Base-by-base conservation (phyloP, 2,329 filamentous ascomycete species). In the Ceratocystis alfenasii region DNA sequence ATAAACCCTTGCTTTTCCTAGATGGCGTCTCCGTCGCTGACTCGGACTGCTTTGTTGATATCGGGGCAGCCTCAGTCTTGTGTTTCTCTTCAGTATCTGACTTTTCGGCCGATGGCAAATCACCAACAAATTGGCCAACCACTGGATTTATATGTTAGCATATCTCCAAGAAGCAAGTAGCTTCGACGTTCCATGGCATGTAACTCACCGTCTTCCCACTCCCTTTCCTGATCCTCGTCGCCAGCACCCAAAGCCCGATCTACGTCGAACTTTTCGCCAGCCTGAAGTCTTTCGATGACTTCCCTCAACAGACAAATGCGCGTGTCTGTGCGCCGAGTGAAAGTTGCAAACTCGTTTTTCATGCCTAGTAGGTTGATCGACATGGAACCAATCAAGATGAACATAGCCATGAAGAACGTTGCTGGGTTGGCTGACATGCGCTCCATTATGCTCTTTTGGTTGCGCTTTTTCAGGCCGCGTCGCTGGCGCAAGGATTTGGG, bases 351-450 rank as follows among this genome's bases (percentile, higher is more conserved):
- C 63, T 92, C 87, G 70, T 88, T 89, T 71, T 87, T 87, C 71
- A 97, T 74, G 45, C 86, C 81, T 72, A 99, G 87, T 81, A 94
- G 89, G 72, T 96, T 89, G 71, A 99, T 96, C 15, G 93, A 89
- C 80, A 96, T 95, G 68, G 90, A 96, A 3, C 95, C 95, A 69
- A 97, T 93, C 69, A 97, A 81, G 50, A 91, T 79, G 72, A 91
- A 91, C 69, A 93, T 89, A 71, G 86, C 79, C 70, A 93, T 89
- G 74, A 87, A 94, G 72, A 90, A 93, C 0, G 87, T 91, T 22
- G 88, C 88, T 2, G 89, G 88, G 70, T 93, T 93, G 74, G 64
- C 75, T 71, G 57, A 71, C 73, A 63, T 70, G 36, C 64, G 67
- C 28, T 55, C 25, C 55, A 62, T 48, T 20, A 59, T 25, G 30